Evolutionary conservation across 2,329 filamentous ascomycete species (phyloP).

Genomic region (Fusarium redolens): DNA sequence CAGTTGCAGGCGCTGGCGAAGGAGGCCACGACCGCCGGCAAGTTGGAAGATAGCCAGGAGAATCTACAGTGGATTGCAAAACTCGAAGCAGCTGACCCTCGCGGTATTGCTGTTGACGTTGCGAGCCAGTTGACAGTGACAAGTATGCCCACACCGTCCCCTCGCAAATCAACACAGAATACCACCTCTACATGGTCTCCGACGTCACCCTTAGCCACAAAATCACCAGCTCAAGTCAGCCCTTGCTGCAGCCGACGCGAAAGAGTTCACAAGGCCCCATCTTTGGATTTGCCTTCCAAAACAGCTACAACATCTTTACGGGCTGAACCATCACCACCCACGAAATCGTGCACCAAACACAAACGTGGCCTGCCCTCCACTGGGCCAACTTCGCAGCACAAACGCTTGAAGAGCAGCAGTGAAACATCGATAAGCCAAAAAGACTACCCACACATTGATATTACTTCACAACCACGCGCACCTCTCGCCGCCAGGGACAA

Average conservation of each 20-base stretch:
- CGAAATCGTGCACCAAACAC: not conserved
- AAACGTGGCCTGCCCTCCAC: constrained; percentile 5
- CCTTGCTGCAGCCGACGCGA: not conserved
- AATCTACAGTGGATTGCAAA: constrained; percentile 69
- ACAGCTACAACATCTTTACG: constrained; percentile 19
- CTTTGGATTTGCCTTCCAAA: constrained; percentile 5
- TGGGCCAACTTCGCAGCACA: constrained; percentile 20
- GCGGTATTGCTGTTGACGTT: constrained; percentile 55
- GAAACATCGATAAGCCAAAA: not conserved
- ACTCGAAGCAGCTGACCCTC: constrained; percentile 66
- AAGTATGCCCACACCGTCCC: constrained; percentile 51
- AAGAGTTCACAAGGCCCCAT: not conserved
- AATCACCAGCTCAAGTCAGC: not conserved
- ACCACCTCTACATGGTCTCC: constrained; percentile 33
- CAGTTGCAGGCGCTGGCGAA: constrained; percentile 76
- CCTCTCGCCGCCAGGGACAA: constrained; percentile 41
- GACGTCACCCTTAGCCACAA: constrained; percentile 19
- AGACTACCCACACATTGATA: not conserved
- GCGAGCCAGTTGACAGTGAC: constrained; percentile 59
- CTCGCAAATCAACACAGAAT: constrained; percentile 43
- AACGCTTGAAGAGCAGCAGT: constrained; percentile 30
- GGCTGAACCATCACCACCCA: not conserved
- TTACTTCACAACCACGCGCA: constrained; percentile 18
- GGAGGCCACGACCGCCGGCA: constrained; percentile 62
- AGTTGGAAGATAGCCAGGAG: constrained; percentile 68